Conservation (phyloP, 495 filamentous ascomycete genomes). For the Xylaria flabelliformis region DNA sequence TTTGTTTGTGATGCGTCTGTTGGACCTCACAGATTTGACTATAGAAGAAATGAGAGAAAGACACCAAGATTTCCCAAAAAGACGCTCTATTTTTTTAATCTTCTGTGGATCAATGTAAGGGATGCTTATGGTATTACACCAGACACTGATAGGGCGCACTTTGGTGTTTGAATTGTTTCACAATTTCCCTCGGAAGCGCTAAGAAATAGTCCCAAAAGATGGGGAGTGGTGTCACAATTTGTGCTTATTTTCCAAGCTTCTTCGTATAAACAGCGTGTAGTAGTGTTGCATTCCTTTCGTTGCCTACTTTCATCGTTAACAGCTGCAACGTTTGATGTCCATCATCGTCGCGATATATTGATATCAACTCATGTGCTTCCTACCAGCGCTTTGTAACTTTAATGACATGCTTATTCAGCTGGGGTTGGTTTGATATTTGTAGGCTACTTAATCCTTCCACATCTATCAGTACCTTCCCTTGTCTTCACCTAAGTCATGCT, state of each 20-base stretch:
- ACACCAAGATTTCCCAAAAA: no score
- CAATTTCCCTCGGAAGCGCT: no score
- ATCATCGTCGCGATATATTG: not conserved
- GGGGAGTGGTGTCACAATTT: not conserved
- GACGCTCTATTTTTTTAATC: no score
- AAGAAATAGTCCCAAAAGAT: not conserved
- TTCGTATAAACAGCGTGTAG: not conserved
- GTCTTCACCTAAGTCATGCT: not conserved
- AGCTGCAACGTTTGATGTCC: not conserved
- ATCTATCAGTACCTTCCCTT: not conserved
- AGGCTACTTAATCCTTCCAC: not conserved
- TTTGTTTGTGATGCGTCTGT: not conserved
- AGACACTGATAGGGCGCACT: no score
- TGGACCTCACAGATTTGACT: not conserved
- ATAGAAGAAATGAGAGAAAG: no score
- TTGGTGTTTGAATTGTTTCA: no score
- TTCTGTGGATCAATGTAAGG: not conserved
- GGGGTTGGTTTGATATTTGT: no score
- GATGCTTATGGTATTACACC: not conserved
- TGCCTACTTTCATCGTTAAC: not conserved
- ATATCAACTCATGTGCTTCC: not conserved
- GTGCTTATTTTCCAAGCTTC: not conserved
- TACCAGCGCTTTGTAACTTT: no score
- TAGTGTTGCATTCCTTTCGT: not conserved
- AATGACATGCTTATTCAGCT: not conserved